phyloP scores from a whole-genome alignment of 1,284 basidiomycete genomes.

The Rhodotorula sp. region DNA sequence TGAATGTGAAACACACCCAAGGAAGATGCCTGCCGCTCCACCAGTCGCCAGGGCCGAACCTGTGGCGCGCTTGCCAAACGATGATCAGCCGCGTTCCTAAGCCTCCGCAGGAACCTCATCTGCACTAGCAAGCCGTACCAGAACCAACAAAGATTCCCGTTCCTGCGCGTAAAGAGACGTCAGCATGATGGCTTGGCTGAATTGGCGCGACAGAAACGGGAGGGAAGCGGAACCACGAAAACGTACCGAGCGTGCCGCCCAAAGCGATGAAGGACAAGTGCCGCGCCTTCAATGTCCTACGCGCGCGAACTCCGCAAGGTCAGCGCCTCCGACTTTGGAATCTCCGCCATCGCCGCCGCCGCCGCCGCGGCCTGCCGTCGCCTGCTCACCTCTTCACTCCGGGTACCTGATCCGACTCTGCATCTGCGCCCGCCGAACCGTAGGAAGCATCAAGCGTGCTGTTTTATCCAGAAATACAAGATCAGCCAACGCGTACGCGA shows the following conservation, averaged over 20 bases:
- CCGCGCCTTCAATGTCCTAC: conserved; percentile 18
- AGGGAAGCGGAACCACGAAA: too few species aligned
- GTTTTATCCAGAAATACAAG: neutral
- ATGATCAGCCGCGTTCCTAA: too few species aligned
- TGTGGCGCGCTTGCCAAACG: neutral
- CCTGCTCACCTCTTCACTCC: conserved; percentile 7
- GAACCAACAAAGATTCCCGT: conserved; percentile 36
- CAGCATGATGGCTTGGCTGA: neutral
- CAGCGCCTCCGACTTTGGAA: too few species aligned
- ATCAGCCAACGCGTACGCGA: neutral
- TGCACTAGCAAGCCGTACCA: conserved; percentile 8
- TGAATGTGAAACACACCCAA: conserved; percentile 19
- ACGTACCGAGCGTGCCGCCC: conserved; percentile 65
- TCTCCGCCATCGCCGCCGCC: too few species aligned
- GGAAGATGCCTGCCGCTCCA: conserved; percentile 46
- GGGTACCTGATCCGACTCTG: neutral
- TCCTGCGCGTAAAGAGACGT: neutral
- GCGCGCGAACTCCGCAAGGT: neutral
- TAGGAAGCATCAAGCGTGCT: neutral
- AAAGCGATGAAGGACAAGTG: conserved; percentile 45
- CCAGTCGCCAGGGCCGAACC: conserved; percentile 45
- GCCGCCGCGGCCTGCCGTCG: too few species aligned
- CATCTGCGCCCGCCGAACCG: neutral
- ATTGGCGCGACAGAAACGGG: conserved; percentile 48
- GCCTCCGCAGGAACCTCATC: too few species aligned